Base-by-base conservation (phyloP, 1,284 basidiomycete species). In the Termitomyces sp. region DNA sequence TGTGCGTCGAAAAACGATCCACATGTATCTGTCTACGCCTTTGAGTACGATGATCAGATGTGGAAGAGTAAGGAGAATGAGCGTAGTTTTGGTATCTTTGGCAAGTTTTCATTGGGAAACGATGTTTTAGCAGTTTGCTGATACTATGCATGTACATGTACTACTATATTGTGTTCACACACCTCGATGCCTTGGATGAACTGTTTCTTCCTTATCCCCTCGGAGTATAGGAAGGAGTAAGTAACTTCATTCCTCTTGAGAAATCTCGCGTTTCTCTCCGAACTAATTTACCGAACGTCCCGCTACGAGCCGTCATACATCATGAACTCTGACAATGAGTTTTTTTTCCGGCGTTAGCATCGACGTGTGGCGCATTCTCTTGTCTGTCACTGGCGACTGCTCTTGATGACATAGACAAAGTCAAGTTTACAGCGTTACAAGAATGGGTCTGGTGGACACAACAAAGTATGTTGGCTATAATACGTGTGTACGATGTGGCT, bases 31-130 rank as follows among this genome's bases (percentile, higher is more conserved):
- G 61, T 69, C 9, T 71, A 64, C 47, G 69, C 68, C 0, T 72
- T 72, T 50, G 70, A 71, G 54, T 69, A 67, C 24, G 69, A 71
- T 47, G 68, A 72, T 42, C 68, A 69, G 52, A 24, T 56, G 24
- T 71, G 70, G 70, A 72, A 72, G 52, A 54, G 48, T 2, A 66
- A 65, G 42, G 68, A 66, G 28, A 67, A 63, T 44, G 70, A 71
- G 52, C 60, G 62, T 8, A 72, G 68, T 55, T 71, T 72, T 58
- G 70, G 69, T 3, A 66, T 72, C 17, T 68, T 68, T 50, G 65
- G 63, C 7, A 71, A 70, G 55, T 55, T 67, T 31, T 50, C 58
- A 28, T 52, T 70, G n/a, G 47, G 24, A 30, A 49, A 39, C 10
- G 47, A 49, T 28, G 36, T 49, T 17, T 26, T 49, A 49, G 26